These are phyloP conservation scores for Globisporangium lucens DNA, from an alignment of 352 stramenopile genomes.

Conservation along the genomic window DNA sequence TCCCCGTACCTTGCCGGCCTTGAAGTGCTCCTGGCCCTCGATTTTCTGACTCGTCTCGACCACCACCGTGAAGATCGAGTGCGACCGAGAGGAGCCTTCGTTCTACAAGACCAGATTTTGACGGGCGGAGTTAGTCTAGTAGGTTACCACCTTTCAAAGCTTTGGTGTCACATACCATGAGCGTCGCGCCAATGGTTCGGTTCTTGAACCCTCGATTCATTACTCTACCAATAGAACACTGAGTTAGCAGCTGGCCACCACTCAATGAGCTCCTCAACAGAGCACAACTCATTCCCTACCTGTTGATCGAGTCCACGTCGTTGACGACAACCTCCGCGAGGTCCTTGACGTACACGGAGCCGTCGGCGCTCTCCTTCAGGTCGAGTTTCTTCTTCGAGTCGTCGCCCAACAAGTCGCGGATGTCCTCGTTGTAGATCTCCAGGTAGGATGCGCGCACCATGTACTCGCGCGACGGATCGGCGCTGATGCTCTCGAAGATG, in stretches of 20 bases:
- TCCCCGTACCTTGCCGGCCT: conserved; percentile 55
- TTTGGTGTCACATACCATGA: conserved; percentile 48
- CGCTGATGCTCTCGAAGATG: conserved; percentile 83
- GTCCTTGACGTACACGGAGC: conserved; percentile 88
- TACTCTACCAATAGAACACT: conserved; percentile 21
- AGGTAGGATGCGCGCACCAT: conserved; percentile 90
- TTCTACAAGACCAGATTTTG: conserved; percentile 26
- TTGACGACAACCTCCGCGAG: conserved; percentile 81
- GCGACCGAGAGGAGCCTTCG: conserved; percentile 75
- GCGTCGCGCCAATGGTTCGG: conserved; percentile 67
- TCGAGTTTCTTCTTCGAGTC: conserved; percentile 78
- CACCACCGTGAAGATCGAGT: conserved; percentile 86
- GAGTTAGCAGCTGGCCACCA: neutral
- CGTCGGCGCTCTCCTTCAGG: conserved; percentile 80
- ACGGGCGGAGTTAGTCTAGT: too few species aligned
- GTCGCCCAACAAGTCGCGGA: conserved; percentile 87
- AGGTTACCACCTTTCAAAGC: too few species aligned
- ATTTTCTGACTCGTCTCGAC: conserved; percentile 83
- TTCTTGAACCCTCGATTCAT: conserved; percentile 87
- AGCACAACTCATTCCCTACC: conserved; percentile 5
- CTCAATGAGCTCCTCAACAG: neutral
- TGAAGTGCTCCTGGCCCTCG: conserved; percentile 68
- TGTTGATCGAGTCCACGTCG: conserved; percentile 76
- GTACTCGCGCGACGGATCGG: conserved; percentile 65
- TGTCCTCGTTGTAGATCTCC: conserved; percentile 96